A percentile compares a stretch with the other conserved stretches of the same genome.
phyloP scores from a whole-genome alignment of 495 filamentous ascomycete genomes.

The Aspergillus ostianus region DNA sequence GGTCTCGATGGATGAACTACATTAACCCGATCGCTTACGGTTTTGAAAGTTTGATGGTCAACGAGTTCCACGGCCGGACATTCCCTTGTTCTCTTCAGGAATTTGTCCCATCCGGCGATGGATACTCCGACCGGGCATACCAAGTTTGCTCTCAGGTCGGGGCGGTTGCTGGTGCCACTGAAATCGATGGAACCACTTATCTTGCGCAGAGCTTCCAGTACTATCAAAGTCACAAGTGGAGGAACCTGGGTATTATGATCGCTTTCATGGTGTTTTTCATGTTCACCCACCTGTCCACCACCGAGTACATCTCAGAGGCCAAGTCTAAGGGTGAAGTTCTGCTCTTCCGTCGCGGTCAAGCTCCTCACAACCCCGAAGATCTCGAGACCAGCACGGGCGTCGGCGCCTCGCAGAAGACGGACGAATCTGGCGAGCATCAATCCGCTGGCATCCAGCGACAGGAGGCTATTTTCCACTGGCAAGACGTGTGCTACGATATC shows the following conservation, averaged over 20 bases:
- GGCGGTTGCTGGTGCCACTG: conserved; percentile 42
- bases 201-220: conserved; percentile 56
- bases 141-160: conserved; percentile 56
- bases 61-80: conserved; percentile 58
- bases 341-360: conserved; percentile 49
- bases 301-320: conserved; percentile 48
- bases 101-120: conserved; percentile 43
- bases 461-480: conserved; percentile 75
- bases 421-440: conserved; percentile 32
- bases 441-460: conserved; percentile 54
- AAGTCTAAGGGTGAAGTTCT: conserved; percentile 54
- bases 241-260: conserved; percentile 68
- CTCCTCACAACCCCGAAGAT: conserved; percentile 28
- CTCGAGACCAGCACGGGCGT: conserved; percentile 31
- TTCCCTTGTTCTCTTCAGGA: conserved; percentile 49
- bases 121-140: conserved; percentile 23
- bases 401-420: conserved; percentile 38
- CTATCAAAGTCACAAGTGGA: conserved; percentile 58
- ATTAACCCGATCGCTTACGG: conserved; percentile 51
- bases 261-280: conserved; percentile 66
- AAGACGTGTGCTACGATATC: conserved; percentile 72
- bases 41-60: conserved; percentile 51
- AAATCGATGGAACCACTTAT: conserved; percentile 52
- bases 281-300: conserved; percentile 41
- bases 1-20: conserved; percentile 56